These are phyloP conservation scores for Centella asiatica DNA, from an alignment of 129 eudicot genomes.

Conservation along the genomic window DNA sequence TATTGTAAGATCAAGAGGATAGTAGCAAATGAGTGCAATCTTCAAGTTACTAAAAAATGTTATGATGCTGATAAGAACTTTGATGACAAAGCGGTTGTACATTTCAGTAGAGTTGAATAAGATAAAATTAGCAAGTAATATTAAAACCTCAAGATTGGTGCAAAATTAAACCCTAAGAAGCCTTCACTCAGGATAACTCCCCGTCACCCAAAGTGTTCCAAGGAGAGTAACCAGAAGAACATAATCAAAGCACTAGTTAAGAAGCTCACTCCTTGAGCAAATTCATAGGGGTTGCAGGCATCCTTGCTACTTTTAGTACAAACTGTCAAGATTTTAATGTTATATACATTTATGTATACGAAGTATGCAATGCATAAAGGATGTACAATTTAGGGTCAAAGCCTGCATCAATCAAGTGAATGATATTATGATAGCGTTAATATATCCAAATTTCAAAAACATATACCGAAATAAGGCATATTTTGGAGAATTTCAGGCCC, in stretches of 20 bases:
- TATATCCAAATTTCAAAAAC: not conserved
- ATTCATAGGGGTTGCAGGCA: not conserved
- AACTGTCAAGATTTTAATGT: not conserved
- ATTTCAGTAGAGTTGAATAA: not conserved
- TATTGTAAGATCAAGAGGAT: conserved; percentile 14
- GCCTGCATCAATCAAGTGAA: not conserved
- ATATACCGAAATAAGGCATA: not conserved
- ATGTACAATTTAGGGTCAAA: not conserved
- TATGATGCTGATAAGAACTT: conserved; percentile 1
- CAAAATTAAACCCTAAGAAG: not conserved
- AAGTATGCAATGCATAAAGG: not conserved
- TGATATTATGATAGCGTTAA: not conserved
- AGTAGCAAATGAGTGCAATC: conserved; percentile 4
- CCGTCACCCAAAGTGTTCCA: not conserved
- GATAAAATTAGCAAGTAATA: not conserved
- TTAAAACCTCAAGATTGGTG: not conserved
- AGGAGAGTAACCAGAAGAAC: not conserved
- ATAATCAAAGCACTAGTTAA: not conserved
- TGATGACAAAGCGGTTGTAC: not conserved
- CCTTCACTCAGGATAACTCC: not conserved
- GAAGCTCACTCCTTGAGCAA: not conserved
- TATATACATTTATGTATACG: too few species aligned
- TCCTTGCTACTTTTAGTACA: not conserved
- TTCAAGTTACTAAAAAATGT: too few species aligned
- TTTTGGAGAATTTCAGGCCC: too few species aligned